Evolutionary conservation across 2,329 filamentous ascomycete genomes (phyloP).

Genomic region (Penicillium sp.): DNA sequence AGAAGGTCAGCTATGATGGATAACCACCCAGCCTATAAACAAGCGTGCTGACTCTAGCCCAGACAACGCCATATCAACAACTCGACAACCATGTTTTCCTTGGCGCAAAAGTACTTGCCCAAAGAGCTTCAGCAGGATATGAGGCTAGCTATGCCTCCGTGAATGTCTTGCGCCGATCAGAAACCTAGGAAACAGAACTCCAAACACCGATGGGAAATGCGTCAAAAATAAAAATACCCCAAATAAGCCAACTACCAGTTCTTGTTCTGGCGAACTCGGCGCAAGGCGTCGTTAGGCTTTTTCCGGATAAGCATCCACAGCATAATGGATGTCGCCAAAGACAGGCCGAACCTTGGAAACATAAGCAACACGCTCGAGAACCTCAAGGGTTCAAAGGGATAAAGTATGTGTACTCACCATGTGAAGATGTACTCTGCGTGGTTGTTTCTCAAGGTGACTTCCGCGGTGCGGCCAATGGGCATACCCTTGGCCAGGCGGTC

Average conservation of each 20-base stretch:
- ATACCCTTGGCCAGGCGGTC: slow-evolving; percentile 77
- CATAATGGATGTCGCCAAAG: slow-evolving; percentile 86
- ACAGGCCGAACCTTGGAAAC: slow-evolving; percentile 73
- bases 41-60: slow-evolving; percentile 35
- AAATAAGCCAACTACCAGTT: slow-evolving; percentile 59
- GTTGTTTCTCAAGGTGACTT: slow-evolving; percentile 93
- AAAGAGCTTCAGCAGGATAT: slow-evolving; percentile 80
- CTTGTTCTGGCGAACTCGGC: slow-evolving; percentile 73
- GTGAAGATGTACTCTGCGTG: slow-evolving; percentile 99
- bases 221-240: neutral
- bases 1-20: slow-evolving; percentile 62
- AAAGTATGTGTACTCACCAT: slow-evolving; percentile 63
- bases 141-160: slow-evolving; percentile 45
- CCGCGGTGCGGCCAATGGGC: slow-evolving; percentile 81
- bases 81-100: slow-evolving; percentile 73
- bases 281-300: slow-evolving; percentile 69
- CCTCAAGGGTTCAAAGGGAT: neutral
- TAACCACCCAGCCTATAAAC: neutral
- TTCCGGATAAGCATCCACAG: slow-evolving; percentile 93
- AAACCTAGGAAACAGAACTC: slow-evolving; percentile 14
- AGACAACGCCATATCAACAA: slow-evolving; percentile 76
- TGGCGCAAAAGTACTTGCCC: slow-evolving; percentile 80
- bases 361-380: slow-evolving; percentile 18
- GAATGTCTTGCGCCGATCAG: slow-evolving; percentile 18
- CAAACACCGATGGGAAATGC: slow-evolving; percentile 35